Percentiles rank a stretch among this genome's conserved stretches.
phyloP scores from a whole-genome alignment of 2,329 filamentous ascomycete species.

The Neurospora sp. region DNA sequence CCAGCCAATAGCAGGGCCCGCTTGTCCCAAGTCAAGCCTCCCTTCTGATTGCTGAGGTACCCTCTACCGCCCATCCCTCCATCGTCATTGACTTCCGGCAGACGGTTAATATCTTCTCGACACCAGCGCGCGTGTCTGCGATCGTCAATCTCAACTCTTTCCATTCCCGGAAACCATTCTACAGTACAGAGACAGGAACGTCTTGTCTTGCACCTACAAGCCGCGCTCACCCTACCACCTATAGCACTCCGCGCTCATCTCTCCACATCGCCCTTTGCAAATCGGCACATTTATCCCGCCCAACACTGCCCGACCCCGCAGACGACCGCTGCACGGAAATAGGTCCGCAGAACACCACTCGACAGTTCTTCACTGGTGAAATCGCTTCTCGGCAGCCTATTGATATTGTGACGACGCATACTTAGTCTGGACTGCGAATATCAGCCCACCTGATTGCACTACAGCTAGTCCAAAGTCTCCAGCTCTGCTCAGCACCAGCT shows the following conservation, averaged over 20 bases:
- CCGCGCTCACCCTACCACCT: background rate
- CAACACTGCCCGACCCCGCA: background rate
- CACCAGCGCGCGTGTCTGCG: background rate
- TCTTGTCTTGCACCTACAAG: background rate
- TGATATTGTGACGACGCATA: background rate
- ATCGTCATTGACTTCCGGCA: constrained; percentile 3
- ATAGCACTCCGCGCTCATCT: constrained; percentile 3
- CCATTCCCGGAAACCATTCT: background rate
- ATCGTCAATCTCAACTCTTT: background rate
- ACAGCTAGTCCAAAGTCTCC: background rate
- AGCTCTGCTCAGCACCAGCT: background rate
- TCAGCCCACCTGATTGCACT: background rate
- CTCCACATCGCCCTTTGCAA: background rate
- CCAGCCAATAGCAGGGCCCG: background rate
- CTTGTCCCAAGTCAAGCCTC: background rate
- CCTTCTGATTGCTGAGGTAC: background rate
- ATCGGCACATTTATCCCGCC: background rate
- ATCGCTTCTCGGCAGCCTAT: background rate
- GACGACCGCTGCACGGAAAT: background rate
- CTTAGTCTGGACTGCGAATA: background rate
- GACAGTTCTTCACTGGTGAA: background rate
- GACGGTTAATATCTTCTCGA: constrained; percentile 1
- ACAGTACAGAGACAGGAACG: background rate
- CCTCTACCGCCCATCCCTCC: constrained; percentile 8
- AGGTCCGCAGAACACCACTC: background rate